Evolutionary conservation across 2,329 filamentous ascomycete genomes (phyloP).

Genomic region (Pseudogymnoascus sp.): DNA sequence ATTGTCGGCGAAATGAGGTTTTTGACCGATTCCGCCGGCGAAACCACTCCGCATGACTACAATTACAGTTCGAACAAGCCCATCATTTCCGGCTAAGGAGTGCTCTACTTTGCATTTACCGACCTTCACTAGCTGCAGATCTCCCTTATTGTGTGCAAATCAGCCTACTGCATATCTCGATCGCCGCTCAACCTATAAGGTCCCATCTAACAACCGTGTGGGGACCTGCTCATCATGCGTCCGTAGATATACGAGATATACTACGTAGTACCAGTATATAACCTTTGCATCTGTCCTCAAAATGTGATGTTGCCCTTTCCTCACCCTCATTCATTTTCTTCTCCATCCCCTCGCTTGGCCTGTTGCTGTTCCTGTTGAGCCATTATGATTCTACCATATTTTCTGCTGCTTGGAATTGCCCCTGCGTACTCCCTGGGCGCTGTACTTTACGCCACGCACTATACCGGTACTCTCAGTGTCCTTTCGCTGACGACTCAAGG

Average conservation of each 20-base stretch:
- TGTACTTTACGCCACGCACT: background rate
- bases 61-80: background rate
- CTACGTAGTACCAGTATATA: background rate
- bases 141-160: background rate
- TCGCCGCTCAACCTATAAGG: background rate
- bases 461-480: background rate
- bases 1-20: background rate
- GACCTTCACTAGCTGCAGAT: background rate
- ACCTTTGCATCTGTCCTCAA: background rate
- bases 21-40: background rate
- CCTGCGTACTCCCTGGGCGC: background rate
- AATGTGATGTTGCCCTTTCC: background rate
- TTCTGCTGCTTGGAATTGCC: background rate
- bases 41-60: background rate
- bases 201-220: background rate
- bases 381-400: background rate
- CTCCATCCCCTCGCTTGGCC: background rate
- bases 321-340: background rate
- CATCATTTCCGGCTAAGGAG: background rate
- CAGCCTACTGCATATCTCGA: background rate
- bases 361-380: background rate
- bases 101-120: background rate
- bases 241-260: background rate
- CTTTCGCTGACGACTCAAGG: background rate
- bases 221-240: background rate